Evolutionary conservation across 176 grass and related monocot genomes (phyloP), one percentile per base, ranked within the genome.

Genomic region (Avena eriantha): DNA sequence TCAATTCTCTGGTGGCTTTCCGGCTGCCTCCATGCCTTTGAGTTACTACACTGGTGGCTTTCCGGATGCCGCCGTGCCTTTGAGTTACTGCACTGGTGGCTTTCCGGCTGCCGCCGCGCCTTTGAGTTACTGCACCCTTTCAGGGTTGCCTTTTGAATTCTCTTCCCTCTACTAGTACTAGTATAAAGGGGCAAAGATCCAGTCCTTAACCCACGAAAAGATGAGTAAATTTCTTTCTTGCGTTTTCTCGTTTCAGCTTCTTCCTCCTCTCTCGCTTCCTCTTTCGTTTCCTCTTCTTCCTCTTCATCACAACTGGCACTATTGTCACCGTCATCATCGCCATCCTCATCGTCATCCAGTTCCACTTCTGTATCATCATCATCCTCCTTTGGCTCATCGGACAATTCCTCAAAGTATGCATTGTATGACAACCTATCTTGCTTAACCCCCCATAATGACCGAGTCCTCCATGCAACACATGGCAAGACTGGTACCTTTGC

Each of bases 401-500:
- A 91, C 59, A 93, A 69, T 43, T 65, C 80, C 76, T 92, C 72
- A 79, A 98, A 95, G 76, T 95, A 98, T 2, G 89, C 72, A 41
- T 84, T 85, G 63, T 98, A 98, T 11, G 89, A 98, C 85, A 90
- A 8, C 61, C 93, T 95, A 34, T 90, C 89, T 63, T 85, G 84
- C n/a, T 85, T 76, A 29, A 84, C 47, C 14, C 93, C 89, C 82
- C 84, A 80, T 0, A 54, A 84, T 55, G 89, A 93, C 54, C 91
- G 87, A 61, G 93, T 95, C 75, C 93, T 93, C 91, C 90, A 93
- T 73, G 90, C 92, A 80, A 97, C 87, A 85, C 88, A 97, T 67
- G 92, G 80, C 57, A 86, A 22, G 24, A 82, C 65, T 53, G 67
- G 51, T 70, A 65, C 58, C 82, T 86, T 92, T 58, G 69, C 56